Base-by-base conservation (phyloP, 192 early-diverging fungal genomes). In the Lunasporangiospora selenospora region DNA sequence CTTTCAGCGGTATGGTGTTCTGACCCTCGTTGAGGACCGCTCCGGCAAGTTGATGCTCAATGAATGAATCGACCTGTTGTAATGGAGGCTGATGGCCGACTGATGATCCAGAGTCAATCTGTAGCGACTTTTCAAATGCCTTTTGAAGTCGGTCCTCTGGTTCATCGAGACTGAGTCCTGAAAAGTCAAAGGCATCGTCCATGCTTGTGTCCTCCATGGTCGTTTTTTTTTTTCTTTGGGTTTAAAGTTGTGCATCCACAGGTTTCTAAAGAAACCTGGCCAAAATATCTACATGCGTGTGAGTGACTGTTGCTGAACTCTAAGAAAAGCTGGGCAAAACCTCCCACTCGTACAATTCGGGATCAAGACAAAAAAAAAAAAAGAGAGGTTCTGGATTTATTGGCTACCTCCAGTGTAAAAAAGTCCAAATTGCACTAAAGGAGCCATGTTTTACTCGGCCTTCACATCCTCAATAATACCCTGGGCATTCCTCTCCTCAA, bases 401-500 rank as follows among this genome's bases (percentile, higher is more conserved):
- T n/a, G n/a, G n/a, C n/a, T n/a, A n/a, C n/a, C n/a, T n/a, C n/a
- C n/a, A n/a, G n/a, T n/a, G n/a, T n/a, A n/a, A n/a, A n/a, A n/a
- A n/a, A n/a, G n/a, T n/a, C n/a, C n/a, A n/a, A n/a, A n/a, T n/a
- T n/a, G n/a, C n/a, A n/a, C n/a, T n/a, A n/a, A n/a, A n/a, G n/a
- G n/a, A n/a, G n/a, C n/a, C n/a, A 16, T 12, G 23, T 29, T 54
- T 41, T 60, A 53, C 6, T 42, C 40, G 18, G 49, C 46, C 66
- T 69, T 61, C 13, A 43, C 38, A 37, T 73, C 69, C 18, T 73
- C 60, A 23, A 62, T 62, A 23, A 62, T 62, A 19, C 60, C 69
- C 60, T 73, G 58, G 9, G 69, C 69, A 39, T 63, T 62, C 55
- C 58, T 73, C 32, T 62, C 60, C 12, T 73, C 69, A 10, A 73